Evolutionary conservation across 1,284 basidiomycete species (phyloP), one percentile per base, ranked within the genome.

Genomic region (Tetrapyrgos nigripes): DNA sequence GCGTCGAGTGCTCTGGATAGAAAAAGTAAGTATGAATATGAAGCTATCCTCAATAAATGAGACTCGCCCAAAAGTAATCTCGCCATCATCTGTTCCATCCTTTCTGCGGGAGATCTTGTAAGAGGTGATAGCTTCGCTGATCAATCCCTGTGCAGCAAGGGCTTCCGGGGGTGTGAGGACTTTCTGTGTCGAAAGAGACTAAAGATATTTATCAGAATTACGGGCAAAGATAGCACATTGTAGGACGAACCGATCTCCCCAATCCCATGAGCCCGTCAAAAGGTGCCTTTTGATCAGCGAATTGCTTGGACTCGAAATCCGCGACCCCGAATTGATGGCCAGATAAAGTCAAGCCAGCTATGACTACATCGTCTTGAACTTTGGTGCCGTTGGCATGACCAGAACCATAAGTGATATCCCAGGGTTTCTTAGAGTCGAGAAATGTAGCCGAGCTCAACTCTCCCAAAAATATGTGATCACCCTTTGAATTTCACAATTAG

Each of bases 261-360:
- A 93, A 77, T 57, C 93, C 88, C 83, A 94, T 83, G 60, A 95
- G 75, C 45, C 93, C 87, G 69, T 94, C 92, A 64, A 92, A 91
- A 1, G 82, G 77, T 13, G 79, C 71, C 59, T 74, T 60, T 40
- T 71, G 68, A 1, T 83, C 80, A 65, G 84, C 87, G 47, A 87
- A 76, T 9, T 67, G 55, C 33, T 40, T 40, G 13, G 75, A 76
- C 69, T 93, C 90, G 23, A 71, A 66, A 1, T 75, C 76, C 1
- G 90, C 85, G 35, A 87, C 83, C 14, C 93, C 93, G 64, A 95
- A 91, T 0, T 78, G 79, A 70, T 89, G 85, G 11, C 75, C 78
- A 4, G 70, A 67, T 19, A 94, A 74, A 3, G 72, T 75, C 45
- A 94, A 74, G 9, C 86, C 87, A 11, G 84, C 90, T 50, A 94